Percentiles rank a stretch among this genome's conserved stretches.
Conservation (phyloP, 139 green algal genomes). For the Edaphochlamys debaryana region DNA sequence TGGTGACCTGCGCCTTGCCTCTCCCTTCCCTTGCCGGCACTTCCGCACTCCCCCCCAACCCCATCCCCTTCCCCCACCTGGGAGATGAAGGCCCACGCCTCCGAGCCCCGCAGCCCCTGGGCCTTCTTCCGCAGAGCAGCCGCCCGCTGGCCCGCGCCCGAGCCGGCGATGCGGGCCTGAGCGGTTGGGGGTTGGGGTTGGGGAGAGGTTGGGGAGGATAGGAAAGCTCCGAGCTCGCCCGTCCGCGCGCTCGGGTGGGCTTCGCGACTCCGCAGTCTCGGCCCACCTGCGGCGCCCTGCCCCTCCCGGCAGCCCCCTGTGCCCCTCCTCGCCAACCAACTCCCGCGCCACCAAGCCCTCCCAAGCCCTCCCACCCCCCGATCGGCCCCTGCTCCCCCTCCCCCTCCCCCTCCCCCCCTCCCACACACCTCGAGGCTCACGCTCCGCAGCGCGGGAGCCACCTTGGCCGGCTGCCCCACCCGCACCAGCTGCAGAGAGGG, state of each 20-base stretch:
- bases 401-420: neutral
- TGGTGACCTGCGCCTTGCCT: too few relatives aligned
- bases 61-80: too few relatives aligned
- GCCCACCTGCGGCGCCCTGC: conserved; percentile 24
- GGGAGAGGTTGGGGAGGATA: neutral
- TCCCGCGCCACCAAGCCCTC: conserved; percentile 7
- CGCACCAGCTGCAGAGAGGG: conserved; percentile 52
- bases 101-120: conserved; percentile 10
- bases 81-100: conserved; percentile 21
- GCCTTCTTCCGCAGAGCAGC: conserved; percentile 41
- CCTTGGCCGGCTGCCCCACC: conserved; percentile 70
- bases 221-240: too few relatives aligned
- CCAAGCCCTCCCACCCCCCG: too few relatives aligned
- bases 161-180: conserved; percentile 52
- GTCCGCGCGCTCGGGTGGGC: too few relatives aligned
- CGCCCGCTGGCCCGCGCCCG: conserved; percentile 53
- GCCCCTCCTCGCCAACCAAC: conserved; percentile 15
- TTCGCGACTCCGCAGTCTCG: too few relatives aligned
- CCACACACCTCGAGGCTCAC: conserved; percentile 53
- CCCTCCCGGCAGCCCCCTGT: conserved; percentile 32
- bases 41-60: too few relatives aligned
- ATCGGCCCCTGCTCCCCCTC: neutral
- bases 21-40: too few relatives aligned
- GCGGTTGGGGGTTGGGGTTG: neutral
- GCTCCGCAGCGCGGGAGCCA: conserved; percentile 50